Evolutionary conservation across 2,329 filamentous ascomycete genomes (phyloP), one percentile per base, ranked within the genome.

Genomic region (Cytospora paraplurivora): DNA sequence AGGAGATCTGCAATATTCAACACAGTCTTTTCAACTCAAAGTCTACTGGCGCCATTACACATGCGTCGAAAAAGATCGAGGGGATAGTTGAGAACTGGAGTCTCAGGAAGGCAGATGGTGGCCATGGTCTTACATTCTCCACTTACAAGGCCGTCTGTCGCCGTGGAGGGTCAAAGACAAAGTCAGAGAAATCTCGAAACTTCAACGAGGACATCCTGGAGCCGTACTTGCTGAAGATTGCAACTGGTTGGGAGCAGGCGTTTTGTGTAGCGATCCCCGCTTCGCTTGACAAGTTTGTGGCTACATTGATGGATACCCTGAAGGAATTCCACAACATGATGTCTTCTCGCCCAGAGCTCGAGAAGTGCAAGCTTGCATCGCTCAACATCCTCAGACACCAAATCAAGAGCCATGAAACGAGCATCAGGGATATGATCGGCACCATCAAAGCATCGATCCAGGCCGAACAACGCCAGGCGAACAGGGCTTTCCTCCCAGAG

Each of bases 131-230:
- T 1, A 1, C 7, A 1, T 37, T 1, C 0, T 1, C 2, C 1
- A 63, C 61, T 7, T 63, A 63, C 11, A 34, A 19, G 4, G 56
- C 60, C 7, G 54, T 41, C 3, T 65, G 63, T 13, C 52, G 60
- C 33, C 35, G 52, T 8, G 2, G 41, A 2, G 63, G 63, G 0
- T 17, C 3, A 3, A 60, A 35, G 17, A 59, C 63, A 6, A 51
- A 33, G 6, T 27, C 15, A 19, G 15, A 19, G 12, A 59, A 27
- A 10, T 54, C 63, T 7, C 38, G 53, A 2, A 17, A 66, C 47
- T 66, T 66, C 56, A 66, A 66, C 34, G 52, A 55, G 3, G 64
- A 59, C n/a, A 50, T 63, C 4, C 17, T 66, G 15, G 52, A 63
- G 35, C 60, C 60, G 32, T 66, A 60, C 44, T 41, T 62, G 27